Conservation (phyloP, 768 basidiomycete genomes). For the Amanita pallidorosea region DNA sequence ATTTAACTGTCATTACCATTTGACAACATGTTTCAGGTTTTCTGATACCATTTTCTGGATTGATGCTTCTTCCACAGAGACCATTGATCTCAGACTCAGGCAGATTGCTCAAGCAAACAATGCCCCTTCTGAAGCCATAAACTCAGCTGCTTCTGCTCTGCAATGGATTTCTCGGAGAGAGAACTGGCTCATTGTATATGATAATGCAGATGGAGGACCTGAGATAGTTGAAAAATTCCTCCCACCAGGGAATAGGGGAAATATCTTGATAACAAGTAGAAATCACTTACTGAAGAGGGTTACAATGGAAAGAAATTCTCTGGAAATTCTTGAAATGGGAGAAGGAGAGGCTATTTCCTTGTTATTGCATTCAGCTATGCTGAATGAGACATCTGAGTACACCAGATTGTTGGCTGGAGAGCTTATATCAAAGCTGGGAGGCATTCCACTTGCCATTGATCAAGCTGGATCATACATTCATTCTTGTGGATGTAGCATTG, state of each 20-base stretch:
- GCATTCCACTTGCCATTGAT: conserved; percentile 8
- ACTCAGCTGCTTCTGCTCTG: conserved; percentile 3
- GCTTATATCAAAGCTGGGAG: background rate
- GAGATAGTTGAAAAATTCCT: conserved; percentile 5
- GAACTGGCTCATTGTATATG: conserved; percentile 12
- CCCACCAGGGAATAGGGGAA: conserved; percentile 4
- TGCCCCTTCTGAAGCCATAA: background rate
- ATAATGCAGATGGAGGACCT: conserved; percentile 10
- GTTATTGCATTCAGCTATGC: conserved; percentile 8
- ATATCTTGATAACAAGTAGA: conserved; percentile 12
- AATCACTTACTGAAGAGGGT: conserved; percentile 6
- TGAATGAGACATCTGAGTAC: background rate
- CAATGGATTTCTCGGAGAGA: conserved; percentile 7
- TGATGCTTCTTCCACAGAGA: conserved; percentile 11
- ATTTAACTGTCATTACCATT: background rate
- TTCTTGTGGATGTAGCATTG: background rate
- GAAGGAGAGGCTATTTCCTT: conserved; percentile 10
- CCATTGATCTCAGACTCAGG: conserved; percentile 4
- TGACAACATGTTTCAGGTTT: conserved; percentile 7
- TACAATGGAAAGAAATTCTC: background rate
- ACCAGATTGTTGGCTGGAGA: background rate
- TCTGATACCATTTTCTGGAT: conserved; percentile 12
- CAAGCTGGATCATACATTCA: conserved; percentile 7
- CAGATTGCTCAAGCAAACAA: conserved; percentile 7
- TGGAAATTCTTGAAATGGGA: conserved; percentile 9